Base-by-base conservation (phyloP, 495 filamentous ascomycete genomes). In the Viridothelium virens region DNA sequence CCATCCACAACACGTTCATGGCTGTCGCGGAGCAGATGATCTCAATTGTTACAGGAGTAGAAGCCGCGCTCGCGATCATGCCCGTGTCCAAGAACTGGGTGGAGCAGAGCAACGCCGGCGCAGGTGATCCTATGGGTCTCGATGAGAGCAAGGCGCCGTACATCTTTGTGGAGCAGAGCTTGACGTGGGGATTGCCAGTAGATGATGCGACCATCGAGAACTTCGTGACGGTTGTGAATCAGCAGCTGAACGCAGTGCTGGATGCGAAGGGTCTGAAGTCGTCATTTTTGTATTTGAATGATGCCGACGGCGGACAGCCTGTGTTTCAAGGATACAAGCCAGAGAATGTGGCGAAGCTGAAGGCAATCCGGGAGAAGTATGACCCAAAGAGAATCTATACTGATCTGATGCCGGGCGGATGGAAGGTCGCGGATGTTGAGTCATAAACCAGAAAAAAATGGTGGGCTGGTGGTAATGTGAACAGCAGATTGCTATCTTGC, bases 321-420 rank as follows among this genome's bases (percentile, higher is more conserved):
- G 75, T 77, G 0, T 78, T 84, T 16, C 70, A 65, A 0, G 77
- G 81, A 6, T 85, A 83, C 72, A 82, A 82, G 0, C 70, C 56
- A 33, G 72, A 75, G 25, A 84, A 78, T 68, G 65, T 77, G 39
- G 56, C 66, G 59, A 67, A 70, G 36, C 69, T 86, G 63, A 64
- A 70, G 41, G 59, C 63, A 25, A 74, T 79, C 39, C 77, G 76
- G 3, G 69, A 71, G 66, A 77, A 80, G 70, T 85, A 82, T 69
- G 83, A 85, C 65, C 82, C 83, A 0, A 67, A 76, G 2, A 77
- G 72, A 1, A 73, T 83, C 0, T 85, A 84, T 64, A 79, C 83
- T 77, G 77, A 65, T 38, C 33, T 67, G 38, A n/a, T 48, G 62
- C 53, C 31, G 1, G 53, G 53, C 33, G 53, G 53, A 33, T 59